Base-by-base conservation (phyloP, 352 stramenopile genomes). In the Globisporangium apiculatum region DNA sequence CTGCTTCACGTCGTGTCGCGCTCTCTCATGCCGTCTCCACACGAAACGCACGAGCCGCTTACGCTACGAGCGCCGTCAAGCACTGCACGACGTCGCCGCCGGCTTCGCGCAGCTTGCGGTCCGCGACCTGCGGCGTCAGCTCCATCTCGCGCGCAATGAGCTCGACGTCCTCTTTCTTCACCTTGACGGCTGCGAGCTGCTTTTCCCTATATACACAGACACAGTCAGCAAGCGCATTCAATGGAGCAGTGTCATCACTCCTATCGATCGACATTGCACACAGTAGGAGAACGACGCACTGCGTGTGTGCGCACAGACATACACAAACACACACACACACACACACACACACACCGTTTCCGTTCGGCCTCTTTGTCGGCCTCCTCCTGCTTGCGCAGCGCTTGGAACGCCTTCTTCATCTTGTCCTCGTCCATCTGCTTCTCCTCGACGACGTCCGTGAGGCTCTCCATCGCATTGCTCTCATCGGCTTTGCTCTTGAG, bases 391-490 rank as follows among this genome's bases (percentile, higher is more conserved):
- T 91, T 89, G 45, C 66, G 75, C 61, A 94, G 64, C 51, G 76
- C 71, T 60, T 79, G 65, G 60, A 94, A 91, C 36, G 84, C 81
- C 57, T 84, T 56, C 64, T 90, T 91, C 82, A 94, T 91, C 72
- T 90, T 91, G 76, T 92, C 87, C 51, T 86, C 82, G 74, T 94
- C 85, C 77, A 94, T 87, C 54, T 89, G 75, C 64, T 90, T 92
- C 68, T 94, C 84, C 68, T 91, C 83, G 46, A 91, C 83, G 37
- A 84, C 70, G 61, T 94, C 85, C 47, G 80, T 91, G 58, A 94
- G 77, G 62, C 91, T 94, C 55, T 93, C 72, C 67, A 94, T 83
- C 35, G 85, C 85, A 49, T 53, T 87, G 64, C 71, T 89, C 65
- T 90, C 82, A 51, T 94, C 85, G 46, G 85, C 79, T 64, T 93